Base-by-base conservation (phyloP, 2,329 filamentous ascomycete species). In the Penicillium concentricum region DNA sequence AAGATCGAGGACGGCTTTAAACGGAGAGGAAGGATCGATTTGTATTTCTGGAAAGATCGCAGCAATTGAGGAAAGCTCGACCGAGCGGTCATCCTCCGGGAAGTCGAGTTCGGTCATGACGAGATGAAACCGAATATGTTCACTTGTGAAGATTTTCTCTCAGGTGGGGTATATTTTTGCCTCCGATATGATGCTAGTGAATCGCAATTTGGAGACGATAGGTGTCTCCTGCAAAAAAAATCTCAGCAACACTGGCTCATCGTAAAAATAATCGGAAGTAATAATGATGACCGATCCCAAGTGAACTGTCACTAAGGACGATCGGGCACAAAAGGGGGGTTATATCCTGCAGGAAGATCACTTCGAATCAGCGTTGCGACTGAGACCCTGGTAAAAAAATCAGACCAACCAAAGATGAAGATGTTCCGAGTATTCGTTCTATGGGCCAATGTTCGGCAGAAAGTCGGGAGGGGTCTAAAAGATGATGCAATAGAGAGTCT, bases 41-140 rank as follows among this genome's bases (percentile, higher is more conserved):
- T 74, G 71, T 18, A 87, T 78, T 71, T 88, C 85, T 1, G 85
- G 85, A 58, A 79, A 88, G 55, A 88, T 88, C 48, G 85, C 84
- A 43, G 79, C 77, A 56, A 88, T 79, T 24, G 84, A 80, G 10
- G 77, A 79, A 45, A 87, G 74, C 71, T 88, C 85, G 63, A 85
- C 79, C 30, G 78, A 76, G 59, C 85, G 80, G 63, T 87, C 84
- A 67, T 87, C 84, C 13, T 82, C 79, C 12, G 56, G 52, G 20
- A 56, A 54, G 16, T 67, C 65, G 51, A 69, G 64, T 61, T 77
- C 76, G 47, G 72, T 69, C 75, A 78, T 76, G 56, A 32, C 42
- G 43, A 38, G 58, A 49, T 54, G 54, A 45, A 16, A 41, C 34
- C 26, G 18, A 39, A 18, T 49, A n/a, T 18, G 30, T n/a, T 47